Base-by-base conservation (phyloP, 192 early-diverging fungal species). In the Bifiguratus adelaidae region DNA sequence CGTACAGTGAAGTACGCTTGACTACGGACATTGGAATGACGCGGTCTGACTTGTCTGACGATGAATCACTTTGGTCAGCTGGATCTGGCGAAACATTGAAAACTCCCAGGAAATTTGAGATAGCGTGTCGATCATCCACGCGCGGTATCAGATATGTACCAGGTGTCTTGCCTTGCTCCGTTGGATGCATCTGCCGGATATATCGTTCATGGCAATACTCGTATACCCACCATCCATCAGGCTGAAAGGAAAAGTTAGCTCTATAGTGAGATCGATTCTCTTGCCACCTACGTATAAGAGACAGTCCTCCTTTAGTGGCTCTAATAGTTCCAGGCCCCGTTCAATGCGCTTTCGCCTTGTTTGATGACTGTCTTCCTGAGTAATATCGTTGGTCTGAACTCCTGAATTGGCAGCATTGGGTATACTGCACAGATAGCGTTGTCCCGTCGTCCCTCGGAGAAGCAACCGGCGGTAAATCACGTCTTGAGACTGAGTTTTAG, bases 141-240 rank as follows among this genome's bases (percentile, higher is more conserved):
- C 56, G 40, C 37, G 37, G 37, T 15, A 38, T 38, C n/a, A n/a
- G n/a, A n/a, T n/a, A n/a, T n/a, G n/a, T n/a, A n/a, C n/a, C n/a
- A 21, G n/a, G 9, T n/a, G 28, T 1, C 2, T 18, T 40, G 12
- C 53, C 28, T 18, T 33, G 21, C 11, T 38, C 12, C 23, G 35
- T 30, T 19, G 38, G 18, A 52, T 79, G 77, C 55, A 63, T 81
- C 65, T 88, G 85, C 6, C 71, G 71, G 25, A 86, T 70, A 27
- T 75, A 47, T 6, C 46, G 48, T 23, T 35, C 32, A 55, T 86
- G 86, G 55, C 89, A 92, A 61, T 82, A 92, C 56, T 86, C 81
- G 52, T 88, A 92, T 1, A 73, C 76, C 83, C 85, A 92, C 67
- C 71, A 88, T 16, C 65, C 72, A 29, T 63, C 30, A 38, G 37